Evolutionary conservation across 129 eudicot species (phyloP), one percentile per base, ranked within the genome.

Genomic region (Ambrosia artemisiifolia): DNA sequence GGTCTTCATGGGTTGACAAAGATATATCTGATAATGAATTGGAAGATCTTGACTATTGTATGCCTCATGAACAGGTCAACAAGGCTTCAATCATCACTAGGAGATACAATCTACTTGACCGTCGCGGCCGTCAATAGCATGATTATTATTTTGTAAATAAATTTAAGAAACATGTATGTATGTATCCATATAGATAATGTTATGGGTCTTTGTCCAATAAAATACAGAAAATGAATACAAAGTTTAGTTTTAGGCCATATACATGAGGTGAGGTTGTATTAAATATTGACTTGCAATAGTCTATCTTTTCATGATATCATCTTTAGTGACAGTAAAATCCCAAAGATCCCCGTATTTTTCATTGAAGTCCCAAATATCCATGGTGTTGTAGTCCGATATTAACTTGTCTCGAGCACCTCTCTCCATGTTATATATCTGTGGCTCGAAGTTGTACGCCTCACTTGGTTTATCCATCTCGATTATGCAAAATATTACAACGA

Each of bases 401-500:
- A 92, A 73, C 83, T 92, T 92, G 84, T 92, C 98, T 1, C 98
- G 88, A 32, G 95, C 86, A 44, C 96, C 89, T 69, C 90, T 83
- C 69, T 87, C 96, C 96, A 92, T 78, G 73, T 89, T 92, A 80
- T 92, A 92, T 62, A 92, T 89, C 55, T 89, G 95, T 44, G 98
- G 98, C 68, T 92, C 96, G 38, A 92, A 92, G 79, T 89, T 92
- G 84, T 92, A 90, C 1, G 98, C 81, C 65, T 92, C 92, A 60
- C 93, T 87, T 3, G 98, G 98, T 84, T 92, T 92, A 65, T 89
- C 90, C 98, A 89, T 89, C 91, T 89, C 98, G 8, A 89, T 92
- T 11, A 92, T 80, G 82, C 95, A 85, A 61, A 92, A 92, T 71
- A 92, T 55, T 19, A 87, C 78, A 33, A 86, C 75, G 69, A 87